phyloP scores from a whole-genome alignment of 192 early-diverging fungal species.

The Dissophora ornata region DNA sequence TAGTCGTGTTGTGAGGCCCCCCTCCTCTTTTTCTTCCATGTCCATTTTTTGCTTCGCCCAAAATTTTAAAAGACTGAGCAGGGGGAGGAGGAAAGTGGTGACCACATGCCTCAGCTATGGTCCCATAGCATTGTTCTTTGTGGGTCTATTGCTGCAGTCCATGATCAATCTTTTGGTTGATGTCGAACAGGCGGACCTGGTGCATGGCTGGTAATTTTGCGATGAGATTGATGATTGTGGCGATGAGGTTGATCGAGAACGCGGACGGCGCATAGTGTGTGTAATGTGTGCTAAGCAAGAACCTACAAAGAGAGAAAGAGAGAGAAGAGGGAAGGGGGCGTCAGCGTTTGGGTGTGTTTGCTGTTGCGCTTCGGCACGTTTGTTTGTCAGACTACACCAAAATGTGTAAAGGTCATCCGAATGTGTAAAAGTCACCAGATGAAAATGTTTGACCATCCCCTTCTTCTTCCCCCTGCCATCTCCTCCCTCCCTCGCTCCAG shows the following conservation, averaged over 20 bases:
- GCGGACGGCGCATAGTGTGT: slow-evolving; percentile 91
- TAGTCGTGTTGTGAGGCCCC: too few relatives aligned
- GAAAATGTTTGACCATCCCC: background rate
- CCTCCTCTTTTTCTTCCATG: too few relatives aligned
- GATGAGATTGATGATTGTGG: slow-evolving; percentile 84
- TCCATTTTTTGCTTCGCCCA: background rate
- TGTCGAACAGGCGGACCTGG: slow-evolving; percentile 93
- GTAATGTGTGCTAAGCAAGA: slow-evolving; percentile 94
- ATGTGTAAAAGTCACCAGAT: background rate
- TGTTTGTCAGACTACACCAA: background rate
- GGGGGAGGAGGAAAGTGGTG: too few relatives aligned
- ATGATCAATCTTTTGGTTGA: slow-evolving; percentile 68
- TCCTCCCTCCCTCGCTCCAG: too few relatives aligned
- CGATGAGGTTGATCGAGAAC: slow-evolving; percentile 90
- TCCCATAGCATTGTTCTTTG: background rate
- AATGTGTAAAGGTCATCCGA: background rate
- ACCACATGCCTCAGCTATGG: too few relatives aligned
- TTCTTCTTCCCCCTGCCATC: background rate
- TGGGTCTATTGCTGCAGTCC: background rate
- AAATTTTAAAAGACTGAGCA: background rate
- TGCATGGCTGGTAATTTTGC: slow-evolving; percentile 93
- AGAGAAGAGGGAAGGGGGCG: too few relatives aligned
- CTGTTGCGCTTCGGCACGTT: background rate
- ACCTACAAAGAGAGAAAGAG: slow-evolving; percentile 58
- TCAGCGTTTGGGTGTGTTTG: too few relatives aligned